A percentile compares a stretch with the other conserved stretches of the same genome.
Evolutionary conservation across 371 early-diverging fungal genomes (phyloP).

Genomic region (Mortierella sp.): DNA sequence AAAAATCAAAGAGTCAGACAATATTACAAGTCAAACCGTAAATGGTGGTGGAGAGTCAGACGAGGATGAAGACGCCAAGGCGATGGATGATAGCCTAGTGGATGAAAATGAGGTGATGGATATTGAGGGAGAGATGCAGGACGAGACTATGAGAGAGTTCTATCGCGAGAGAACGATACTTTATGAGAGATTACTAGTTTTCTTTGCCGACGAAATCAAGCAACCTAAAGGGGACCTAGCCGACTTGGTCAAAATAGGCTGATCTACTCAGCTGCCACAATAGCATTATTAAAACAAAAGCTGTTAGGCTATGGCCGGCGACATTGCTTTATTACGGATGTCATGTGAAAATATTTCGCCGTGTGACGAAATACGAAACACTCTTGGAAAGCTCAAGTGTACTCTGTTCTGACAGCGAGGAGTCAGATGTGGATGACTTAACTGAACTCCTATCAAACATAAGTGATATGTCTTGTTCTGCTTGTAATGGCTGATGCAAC

Average conservation of each 20-base stretch:
- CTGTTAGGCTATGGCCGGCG: background rate
- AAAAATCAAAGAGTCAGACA: background rate
- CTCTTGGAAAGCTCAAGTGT: conserved; percentile 50
- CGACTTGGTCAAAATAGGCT: conserved; percentile 72
- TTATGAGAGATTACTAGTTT: conserved; percentile 78
- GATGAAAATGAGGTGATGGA: conserved; percentile 21
- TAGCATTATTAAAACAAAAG: background rate
- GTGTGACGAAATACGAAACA: conserved; percentile 25
- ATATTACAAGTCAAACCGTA: background rate
- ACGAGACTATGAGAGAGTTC: conserved; percentile 22
- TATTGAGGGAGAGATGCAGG: conserved; percentile 16
- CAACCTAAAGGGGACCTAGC: conserved; percentile 83
- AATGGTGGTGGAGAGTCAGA: background rate
- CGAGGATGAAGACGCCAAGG: background rate
- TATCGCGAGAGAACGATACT: conserved; percentile 71
- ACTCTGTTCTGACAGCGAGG: conserved; percentile 29
- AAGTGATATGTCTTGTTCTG: background rate
- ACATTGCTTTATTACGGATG: background rate
- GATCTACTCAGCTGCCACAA: background rate
- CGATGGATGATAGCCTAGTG: conserved; percentile 10
- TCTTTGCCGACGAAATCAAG: conserved; percentile 85
- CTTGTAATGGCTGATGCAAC: background rate
- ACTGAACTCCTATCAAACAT: background rate
- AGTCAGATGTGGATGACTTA: background rate
- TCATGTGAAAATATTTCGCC: conserved; percentile 26